Percentiles rank a stretch among this genome's conserved stretches.
These are phyloP conservation scores for Talaromyces sp. DNA, from an alignment of 2,329 filamentous ascomycete species.

Conservation along the genomic window DNA sequence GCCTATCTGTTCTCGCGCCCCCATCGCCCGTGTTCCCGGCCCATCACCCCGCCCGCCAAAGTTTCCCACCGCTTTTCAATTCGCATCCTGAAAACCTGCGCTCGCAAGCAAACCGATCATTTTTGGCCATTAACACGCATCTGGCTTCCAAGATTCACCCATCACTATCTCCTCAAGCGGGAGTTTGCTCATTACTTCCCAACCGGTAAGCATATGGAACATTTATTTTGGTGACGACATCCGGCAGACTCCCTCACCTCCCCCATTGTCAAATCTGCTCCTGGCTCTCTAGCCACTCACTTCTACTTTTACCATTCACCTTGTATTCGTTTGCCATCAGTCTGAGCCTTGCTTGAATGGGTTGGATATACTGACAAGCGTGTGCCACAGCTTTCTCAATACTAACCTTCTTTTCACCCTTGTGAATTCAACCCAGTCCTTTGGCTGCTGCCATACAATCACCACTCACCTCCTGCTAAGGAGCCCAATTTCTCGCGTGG, in stretches of 20 bases:
- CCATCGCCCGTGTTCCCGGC: not conserved
- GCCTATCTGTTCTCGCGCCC: not conserved
- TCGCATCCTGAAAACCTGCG: not conserved
- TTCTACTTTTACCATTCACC: not conserved
- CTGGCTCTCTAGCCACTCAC: not conserved
- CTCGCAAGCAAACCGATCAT: not conserved
- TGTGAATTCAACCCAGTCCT: not conserved
- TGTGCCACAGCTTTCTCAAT: not conserved
- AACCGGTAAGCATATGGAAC: not conserved
- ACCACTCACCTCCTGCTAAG: constrained; percentile 1
- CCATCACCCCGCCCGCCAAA: not conserved
- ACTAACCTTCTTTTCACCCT: not conserved
- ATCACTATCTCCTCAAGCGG: not conserved
- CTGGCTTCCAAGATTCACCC: not conserved
- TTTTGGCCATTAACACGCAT: not conserved
- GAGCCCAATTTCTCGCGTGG: constrained; percentile 1
- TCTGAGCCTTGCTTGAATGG: not conserved
- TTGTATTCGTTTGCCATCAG: not conserved
- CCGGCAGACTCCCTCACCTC: not conserved
- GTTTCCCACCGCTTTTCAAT: not conserved
- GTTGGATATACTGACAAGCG: not conserved
- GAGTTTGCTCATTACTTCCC: not conserved
- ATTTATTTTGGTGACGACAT: not conserved
- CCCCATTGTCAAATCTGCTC: not conserved
- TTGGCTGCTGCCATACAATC: not conserved